Evolutionary conservation across 495 filamentous ascomycete species (phyloP), one percentile per base, ranked within the genome.

Genomic region (Rostrohypoxylon terebratum): DNA sequence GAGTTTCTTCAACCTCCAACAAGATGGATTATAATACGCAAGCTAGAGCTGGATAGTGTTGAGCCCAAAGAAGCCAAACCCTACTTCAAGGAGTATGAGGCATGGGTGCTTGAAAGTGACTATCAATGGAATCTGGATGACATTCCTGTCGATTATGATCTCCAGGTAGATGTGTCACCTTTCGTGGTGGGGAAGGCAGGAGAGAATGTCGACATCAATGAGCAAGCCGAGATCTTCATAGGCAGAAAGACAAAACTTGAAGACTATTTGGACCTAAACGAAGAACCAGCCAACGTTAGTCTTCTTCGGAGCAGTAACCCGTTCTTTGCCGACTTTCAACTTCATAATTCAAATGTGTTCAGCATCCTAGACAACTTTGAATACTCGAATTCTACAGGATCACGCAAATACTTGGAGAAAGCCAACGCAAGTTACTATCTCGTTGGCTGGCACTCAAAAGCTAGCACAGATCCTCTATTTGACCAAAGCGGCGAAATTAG

Each of bases 81-180:
- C 20, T 23, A 16, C 10, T 65, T 62, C 18, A 31, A 11, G 16
- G 63, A 77, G 44, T 63, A 81, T 51, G 34, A 80, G 31, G 74
- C 78, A 0, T 89, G 85, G 85, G 72, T 88, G 2, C 61, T 88
- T 0, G 85, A 89, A 63, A 84, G 81, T 54, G 84, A 89, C 70
- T 53, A 77, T 0, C 8, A 72, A 4, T 63, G 77, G 13, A 67
- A 70, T 6, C 71, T 88, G 0, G 77, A 83, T 21, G 67, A 81
- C 4, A 58, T 83, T 28, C 59, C 54, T 0, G 28, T 36, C 14
- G 13, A 75, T 1, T 67, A 72, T 0, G 87, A 88, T 60, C 75
- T 89, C 11, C 74, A 89, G 67, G 72, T 74, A 3, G 87, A 88
- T 40, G 78, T 86, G 0, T 77, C 84, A 0, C 86, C 87, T 4